A percentile compares a stretch with the other conserved stretches of the same genome.
phyloP scores from a whole-genome alignment of 2,329 filamentous ascomycete genomes.

The Dactylellina parvicollis region DNA sequence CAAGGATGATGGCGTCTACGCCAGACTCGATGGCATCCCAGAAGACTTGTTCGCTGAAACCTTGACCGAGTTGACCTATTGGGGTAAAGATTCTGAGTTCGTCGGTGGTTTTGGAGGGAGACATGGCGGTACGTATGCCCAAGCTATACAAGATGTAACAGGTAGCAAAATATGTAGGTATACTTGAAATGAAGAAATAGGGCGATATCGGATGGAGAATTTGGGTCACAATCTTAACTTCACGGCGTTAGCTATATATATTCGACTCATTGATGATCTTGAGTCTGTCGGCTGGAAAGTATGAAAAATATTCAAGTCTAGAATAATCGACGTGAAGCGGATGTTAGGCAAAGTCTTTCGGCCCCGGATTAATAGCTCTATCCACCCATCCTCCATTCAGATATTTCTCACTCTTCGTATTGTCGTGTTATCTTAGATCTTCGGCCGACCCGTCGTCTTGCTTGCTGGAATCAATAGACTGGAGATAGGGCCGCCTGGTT shows the following conservation, averaged over 20 bases:
- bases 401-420: neutral
- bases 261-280: neutral
- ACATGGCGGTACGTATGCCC: neutral
- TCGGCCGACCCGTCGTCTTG: neutral
- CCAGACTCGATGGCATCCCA: slow-evolving; percentile 55
- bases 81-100: slow-evolving; percentile 58
- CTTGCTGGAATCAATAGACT: neutral
- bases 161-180: neutral
- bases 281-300: neutral
- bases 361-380: neutral
- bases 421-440: too few species aligned
- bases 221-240: neutral
- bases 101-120: slow-evolving; percentile 16
- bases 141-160: neutral
- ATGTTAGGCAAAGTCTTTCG: neutral
- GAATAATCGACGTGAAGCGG: neutral
- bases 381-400: neutral
- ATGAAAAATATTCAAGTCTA: neutral
- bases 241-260: neutral
- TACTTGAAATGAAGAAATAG: neutral
- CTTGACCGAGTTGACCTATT: slow-evolving; percentile 58
- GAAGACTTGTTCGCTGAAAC: slow-evolving; percentile 56
- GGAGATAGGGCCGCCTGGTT: too few species aligned
- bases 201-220: neutral
- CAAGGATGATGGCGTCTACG: slow-evolving; percentile 59